A percentile compares a stretch with the other conserved stretches of the same genome.
Evolutionary conservation across 768 basidiomycete genomes (phyloP).

Genomic region (Lyophyllum decastes): DNA sequence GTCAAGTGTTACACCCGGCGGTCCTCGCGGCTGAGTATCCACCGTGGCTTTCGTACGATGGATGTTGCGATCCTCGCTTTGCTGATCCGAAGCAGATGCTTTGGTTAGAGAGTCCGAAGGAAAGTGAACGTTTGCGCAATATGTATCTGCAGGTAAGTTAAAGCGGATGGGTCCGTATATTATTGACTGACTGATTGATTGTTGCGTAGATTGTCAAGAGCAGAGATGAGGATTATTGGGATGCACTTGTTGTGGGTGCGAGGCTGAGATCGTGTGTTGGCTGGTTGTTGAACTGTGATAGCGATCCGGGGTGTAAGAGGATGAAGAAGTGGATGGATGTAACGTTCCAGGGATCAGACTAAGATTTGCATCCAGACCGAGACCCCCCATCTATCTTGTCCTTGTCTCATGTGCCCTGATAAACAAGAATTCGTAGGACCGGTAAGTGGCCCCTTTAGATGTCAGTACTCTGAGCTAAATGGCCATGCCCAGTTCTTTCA

Average conservation of each 20-base stretch:
- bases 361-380: background rate
- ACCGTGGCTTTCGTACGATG: constrained; percentile 3
- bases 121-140: constrained; percentile 3
- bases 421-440: too few species aligned
- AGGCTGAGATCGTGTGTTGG: constrained; percentile 2
- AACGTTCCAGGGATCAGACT: background rate
- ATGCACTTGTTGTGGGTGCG: constrained; percentile 6
- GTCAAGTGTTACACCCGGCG: background rate
- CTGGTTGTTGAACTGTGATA: background rate
- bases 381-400: too few species aligned
- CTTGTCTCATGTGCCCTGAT: too few species aligned
- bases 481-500: too few species aligned
- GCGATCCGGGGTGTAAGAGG: background rate
- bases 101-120: constrained; percentile 9
- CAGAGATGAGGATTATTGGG: constrained; percentile 2
- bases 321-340: constrained; percentile 10
- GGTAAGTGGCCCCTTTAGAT: too few species aligned
- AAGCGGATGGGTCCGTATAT: too few species aligned
- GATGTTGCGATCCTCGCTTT: constrained; percentile 5
- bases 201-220: constrained; percentile 4
- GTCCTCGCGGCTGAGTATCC: constrained; percentile 4
- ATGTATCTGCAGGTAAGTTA: constrained; percentile 4
- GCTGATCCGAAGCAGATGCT: background rate
- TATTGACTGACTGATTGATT: background rate
- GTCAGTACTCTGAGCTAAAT: too few species aligned